Conservation (phyloP, 805 yeast genomes). For the Nakazawaea ernobii region DNA sequence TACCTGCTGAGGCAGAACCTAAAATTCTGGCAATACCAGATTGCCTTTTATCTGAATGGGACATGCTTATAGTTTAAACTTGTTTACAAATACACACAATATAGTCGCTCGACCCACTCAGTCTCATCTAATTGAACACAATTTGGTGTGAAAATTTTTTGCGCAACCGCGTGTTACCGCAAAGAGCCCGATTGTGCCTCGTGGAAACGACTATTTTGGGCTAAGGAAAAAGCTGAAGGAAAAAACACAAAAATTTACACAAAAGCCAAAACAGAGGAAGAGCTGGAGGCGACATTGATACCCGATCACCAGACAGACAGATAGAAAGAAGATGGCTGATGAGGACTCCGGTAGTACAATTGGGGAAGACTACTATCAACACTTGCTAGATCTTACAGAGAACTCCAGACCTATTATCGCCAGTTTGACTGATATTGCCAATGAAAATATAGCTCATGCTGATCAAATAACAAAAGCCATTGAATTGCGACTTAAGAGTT, state of each 20-base stretch:
- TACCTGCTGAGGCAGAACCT: constrained; percentile 98
- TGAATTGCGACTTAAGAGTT: constrained; percentile 64
- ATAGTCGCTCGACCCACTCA: no score
- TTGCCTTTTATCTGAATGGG: constrained; percentile 66
- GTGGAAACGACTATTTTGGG: neutral
- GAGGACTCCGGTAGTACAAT: constrained; percentile 18
- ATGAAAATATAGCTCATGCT: constrained; percentile 75
- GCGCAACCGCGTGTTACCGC: constrained; percentile 6
- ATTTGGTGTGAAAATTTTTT: constrained; percentile 3
- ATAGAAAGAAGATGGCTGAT: neutral
- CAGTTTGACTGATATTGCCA: constrained; percentile 78
- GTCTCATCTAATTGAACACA: no score
- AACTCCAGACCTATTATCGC: constrained; percentile 89
- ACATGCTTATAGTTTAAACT: constrained; percentile 2
- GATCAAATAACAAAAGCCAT: constrained; percentile 72
- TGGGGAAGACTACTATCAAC: constrained; percentile 62
- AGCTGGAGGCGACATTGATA: neutral
- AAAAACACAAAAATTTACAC: neutral
- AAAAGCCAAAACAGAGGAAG: neutral
- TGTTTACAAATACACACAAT: no score
- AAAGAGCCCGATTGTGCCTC: neutral
- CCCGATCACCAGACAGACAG: neutral
- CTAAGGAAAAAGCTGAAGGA: neutral
- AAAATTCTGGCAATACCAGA: constrained; percentile 85
- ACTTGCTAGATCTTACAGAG: constrained; percentile 73